Evolutionary conservation across 2,329 filamentous ascomycete genomes (phyloP).

Genomic region (Dactylellina haptotyla): DNA sequence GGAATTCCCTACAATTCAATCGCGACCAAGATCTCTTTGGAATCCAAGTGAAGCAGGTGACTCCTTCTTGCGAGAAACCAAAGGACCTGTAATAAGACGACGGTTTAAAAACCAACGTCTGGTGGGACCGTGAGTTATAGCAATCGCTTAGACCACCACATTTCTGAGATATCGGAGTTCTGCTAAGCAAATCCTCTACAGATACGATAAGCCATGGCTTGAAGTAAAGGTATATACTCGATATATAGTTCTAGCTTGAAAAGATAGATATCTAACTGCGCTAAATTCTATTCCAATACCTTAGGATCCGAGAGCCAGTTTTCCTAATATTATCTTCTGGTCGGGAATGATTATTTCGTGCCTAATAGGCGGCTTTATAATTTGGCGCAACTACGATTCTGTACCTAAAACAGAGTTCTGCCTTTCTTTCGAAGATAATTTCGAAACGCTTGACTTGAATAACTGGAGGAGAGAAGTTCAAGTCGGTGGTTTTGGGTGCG

Average conservation of each 20-base stretch:
- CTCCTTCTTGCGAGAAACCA: not conserved
- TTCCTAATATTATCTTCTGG: slow-evolving; percentile 14
- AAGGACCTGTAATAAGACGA: slow-evolving; percentile 1
- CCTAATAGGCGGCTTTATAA: slow-evolving; percentile 1
- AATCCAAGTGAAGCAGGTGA: slow-evolving; percentile 5
- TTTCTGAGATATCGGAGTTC: not conserved
- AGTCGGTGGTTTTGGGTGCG: slow-evolving; percentile 61
- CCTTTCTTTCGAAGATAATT: slow-evolving; percentile 66
- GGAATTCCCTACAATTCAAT: slow-evolving; percentile 1
- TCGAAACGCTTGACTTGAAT: slow-evolving; percentile 63
- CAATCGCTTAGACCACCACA: too few species aligned
- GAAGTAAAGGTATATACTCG: not conserved
- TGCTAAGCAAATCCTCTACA: not conserved
- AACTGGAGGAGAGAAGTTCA: slow-evolving; percentile 67
- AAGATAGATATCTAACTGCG: not conserved
- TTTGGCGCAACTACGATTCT: not conserved
- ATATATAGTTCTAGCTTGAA: not conserved
- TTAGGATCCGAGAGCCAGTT: slow-evolving; percentile 1
- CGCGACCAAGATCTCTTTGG: not conserved
- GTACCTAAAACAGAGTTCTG: slow-evolving; percentile 62
- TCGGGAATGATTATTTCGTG: not conserved
- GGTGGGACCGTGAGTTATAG: slow-evolving; percentile 4
- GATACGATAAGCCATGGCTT: slow-evolving; percentile 14
- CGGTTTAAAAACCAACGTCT: slow-evolving; percentile 10
- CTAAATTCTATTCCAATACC: not conserved